Evolutionary conservation across 2,329 filamentous ascomycete genomes (phyloP).

Genomic region (Colletotrichum sp.): DNA sequence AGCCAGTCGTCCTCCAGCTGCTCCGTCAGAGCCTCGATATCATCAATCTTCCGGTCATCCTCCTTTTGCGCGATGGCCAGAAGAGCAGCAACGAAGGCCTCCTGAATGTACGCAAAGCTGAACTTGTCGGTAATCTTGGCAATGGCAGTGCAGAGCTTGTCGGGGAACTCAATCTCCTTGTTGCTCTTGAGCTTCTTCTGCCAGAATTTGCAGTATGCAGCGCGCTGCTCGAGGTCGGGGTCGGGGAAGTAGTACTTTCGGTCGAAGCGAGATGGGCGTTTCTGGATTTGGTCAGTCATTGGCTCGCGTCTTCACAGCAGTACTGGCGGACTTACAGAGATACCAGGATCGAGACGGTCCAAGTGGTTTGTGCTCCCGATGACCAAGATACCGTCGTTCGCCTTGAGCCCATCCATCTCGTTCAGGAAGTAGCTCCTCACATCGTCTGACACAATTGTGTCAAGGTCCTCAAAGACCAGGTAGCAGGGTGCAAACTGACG

Average conservation of each 20-base stretch:
- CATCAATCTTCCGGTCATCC: slow-evolving; percentile 16
- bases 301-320: too few relatives aligned
- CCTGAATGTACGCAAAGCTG: slow-evolving; percentile 74
- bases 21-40: slow-evolving; percentile 32
- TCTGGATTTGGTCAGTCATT: slow-evolving; percentile 35
- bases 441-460: slow-evolving; percentile 65
- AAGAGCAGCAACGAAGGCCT: slow-evolving; percentile 69
- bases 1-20: slow-evolving; percentile 43
- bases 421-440: slow-evolving; percentile 75
- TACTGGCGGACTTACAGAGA: slow-evolving; percentile 44
- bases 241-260: slow-evolving; percentile 70
- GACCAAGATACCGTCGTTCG: slow-evolving; percentile 75
- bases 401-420: slow-evolving; percentile 72
- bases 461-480: slow-evolving; percentile 75
- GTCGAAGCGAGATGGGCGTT: slow-evolving; percentile 71
- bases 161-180: slow-evolving; percentile 64
- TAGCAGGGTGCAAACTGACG: slow-evolving; percentile 70
- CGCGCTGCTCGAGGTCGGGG: slow-evolving; percentile 58
- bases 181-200: slow-evolving; percentile 60
- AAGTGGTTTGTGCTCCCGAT: slow-evolving; percentile 71
- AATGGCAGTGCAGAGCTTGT: slow-evolving; percentile 61
- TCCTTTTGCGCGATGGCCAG: slow-evolving; percentile 57
- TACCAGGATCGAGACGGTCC: slow-evolving; percentile 70
- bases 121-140: slow-evolving; percentile 69
- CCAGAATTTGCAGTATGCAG: slow-evolving; percentile 69